These are phyloP conservation scores for Cordyceps cicadae DNA, from an alignment of 2,329 filamentous ascomycete species.

Conservation along the genomic window DNA sequence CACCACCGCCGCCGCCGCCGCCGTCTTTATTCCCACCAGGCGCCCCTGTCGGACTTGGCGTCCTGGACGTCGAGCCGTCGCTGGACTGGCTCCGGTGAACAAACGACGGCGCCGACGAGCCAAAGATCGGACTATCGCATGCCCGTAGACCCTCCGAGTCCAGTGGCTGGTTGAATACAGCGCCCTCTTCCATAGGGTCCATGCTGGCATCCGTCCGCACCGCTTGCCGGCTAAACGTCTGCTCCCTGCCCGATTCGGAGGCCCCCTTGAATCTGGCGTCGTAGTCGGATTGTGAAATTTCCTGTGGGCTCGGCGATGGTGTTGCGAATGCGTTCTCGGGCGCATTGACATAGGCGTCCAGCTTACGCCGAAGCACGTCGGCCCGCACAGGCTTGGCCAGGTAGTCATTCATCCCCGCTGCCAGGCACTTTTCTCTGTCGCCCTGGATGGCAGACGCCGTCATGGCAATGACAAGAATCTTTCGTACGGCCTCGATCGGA, in stretches of 20 bases:
- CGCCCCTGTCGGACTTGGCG: background rate
- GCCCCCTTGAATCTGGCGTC: background rate
- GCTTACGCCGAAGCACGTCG: conserved; percentile 75
- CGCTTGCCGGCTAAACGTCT: conserved; percentile 9
- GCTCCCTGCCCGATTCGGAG: background rate
- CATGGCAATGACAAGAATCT: conserved; percentile 93
- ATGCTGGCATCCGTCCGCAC: conserved; percentile 13
- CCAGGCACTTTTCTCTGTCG: conserved; percentile 90
- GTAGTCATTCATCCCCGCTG: conserved; percentile 96
- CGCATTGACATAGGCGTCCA: conserved; percentile 49
- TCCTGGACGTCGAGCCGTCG: background rate
- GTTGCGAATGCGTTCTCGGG: conserved; percentile 21
- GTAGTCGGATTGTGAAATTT: conserved; percentile 13
- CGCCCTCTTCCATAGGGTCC: conserved; percentile 25
- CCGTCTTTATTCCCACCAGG: background rate
- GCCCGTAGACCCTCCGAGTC: conserved; percentile 14
- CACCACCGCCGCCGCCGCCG: no score
- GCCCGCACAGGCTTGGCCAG: conserved; percentile 91
- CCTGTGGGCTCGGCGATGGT: conserved; percentile 16
- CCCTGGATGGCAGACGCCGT: conserved; percentile 91
- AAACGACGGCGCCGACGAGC: conserved; percentile 5
- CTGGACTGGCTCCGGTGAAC: background rate
- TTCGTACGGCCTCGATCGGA: conserved; percentile 63
- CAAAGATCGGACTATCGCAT: conserved; percentile 10
- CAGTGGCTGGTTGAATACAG: conserved; percentile 26